Evolutionary conservation across 768 basidiomycete genomes (phyloP), one percentile per base, ranked within the genome.

Genomic region (Hemileccinum impolitum): DNA sequence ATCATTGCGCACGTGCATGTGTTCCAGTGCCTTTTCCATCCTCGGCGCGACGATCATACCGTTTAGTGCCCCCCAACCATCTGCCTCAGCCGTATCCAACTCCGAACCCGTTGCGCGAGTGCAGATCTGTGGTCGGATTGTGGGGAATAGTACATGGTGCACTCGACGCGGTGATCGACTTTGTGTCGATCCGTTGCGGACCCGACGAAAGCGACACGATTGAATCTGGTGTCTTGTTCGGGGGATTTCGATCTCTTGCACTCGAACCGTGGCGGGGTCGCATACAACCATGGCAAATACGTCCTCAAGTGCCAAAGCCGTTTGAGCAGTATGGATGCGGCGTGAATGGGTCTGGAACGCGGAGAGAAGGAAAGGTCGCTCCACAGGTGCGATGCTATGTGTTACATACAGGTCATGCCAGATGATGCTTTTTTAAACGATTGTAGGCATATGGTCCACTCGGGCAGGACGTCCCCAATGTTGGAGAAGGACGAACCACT

Each of bases 161-260:
- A 12, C 9, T 30, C 28, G 28, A 30, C 28, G 8, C 11, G 34
- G 42, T 44, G 53, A 41, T 50, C 18, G 45, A 50, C 28, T 55
- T 47, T 35, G 54, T 37, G 43, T 19, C 36, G 23, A 28, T 55
- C 23, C 8, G 41, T 56, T 2, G 51, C 46, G 39, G 47, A 55
- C 30, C 54, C 46, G n/a, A 26, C 37, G 37, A 28, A 55, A 9
- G 10, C 38, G 17, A 46, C 28, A 14, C 43, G n/a, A 9, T n/a
- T 37, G 45, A 40, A 43, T 8, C 37, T 25, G 14, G 41, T 11
- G n/a, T 50, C 43, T 28, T 5, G 28, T 28, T 38, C 43, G 14
- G 51, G 18, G 32, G 34, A 54, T 32, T 42, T n/a, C 19, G 34
- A 54, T 32, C 38, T n/a, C 19, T 48, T 45, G 30, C 40, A 40